Evolutionary conservation across 2,329 filamentous ascomycete species (phyloP), one percentile per base, ranked within the genome.

Genomic region (Sordariomycetes sp.): DNA sequence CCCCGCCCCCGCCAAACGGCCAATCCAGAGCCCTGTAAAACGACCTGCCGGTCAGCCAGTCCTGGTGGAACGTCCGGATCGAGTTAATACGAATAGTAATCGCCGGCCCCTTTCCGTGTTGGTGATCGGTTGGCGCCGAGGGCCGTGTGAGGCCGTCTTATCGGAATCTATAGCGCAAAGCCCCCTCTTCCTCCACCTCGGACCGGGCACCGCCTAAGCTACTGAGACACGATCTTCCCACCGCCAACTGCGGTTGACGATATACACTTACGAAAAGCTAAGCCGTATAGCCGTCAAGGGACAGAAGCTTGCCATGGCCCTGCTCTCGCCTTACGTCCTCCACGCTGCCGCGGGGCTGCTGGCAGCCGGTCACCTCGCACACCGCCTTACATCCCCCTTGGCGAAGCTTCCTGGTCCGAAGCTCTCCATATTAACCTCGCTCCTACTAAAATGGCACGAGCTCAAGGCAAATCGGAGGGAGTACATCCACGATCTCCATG

Each of bases 401-500:
- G 64, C 65, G 46, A 68, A 65, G 53, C 59, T 83, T 8, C 81
- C 81, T 0, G 81, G 81, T 2, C 79, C 80, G 8, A 61, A 63
- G 53, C 58, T 71, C 43, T 75, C 80, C 22, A 72, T 74, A 34
- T 75, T 81, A 64, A 81, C 78, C 0, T 79, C 79, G 0, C 67
- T 77, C 22, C 61, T 75, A 1, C 67, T 84, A 55, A 82, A 79
- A 64, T 81, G 74, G 71, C 73, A 85, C 57, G 83, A 86, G 66
- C 74, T 86, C 55, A 71, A 70, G 37, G 78, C 76, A 34, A 71
- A 72, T 34, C 72, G 83, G 40, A 83, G 82, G 1, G 65, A 68
- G 43, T 84, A 84, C 61, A 74, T 86, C 24, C 82, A 87, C 61
- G 58, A 62, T 0, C 71, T 85, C n/a, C 83, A 87, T 64, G 64